Conservation (phyloP, 176 grass and related monocot genomes). For the Oryza meridionalis region DNA sequence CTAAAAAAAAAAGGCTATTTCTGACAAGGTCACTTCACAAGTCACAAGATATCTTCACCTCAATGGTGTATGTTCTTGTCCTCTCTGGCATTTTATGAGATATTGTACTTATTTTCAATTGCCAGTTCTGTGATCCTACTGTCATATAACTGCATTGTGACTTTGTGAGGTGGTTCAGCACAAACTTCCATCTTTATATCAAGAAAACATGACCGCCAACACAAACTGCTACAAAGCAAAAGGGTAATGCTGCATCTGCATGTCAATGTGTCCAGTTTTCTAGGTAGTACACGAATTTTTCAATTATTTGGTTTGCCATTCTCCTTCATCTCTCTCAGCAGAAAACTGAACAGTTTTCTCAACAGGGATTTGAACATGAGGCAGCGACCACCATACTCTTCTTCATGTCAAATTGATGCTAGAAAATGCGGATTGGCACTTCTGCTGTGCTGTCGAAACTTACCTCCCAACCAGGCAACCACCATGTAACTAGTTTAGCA, state of each 20-base stretch:
- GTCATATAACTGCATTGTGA: not conserved
- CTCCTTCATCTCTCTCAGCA: not conserved
- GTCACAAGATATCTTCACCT: not conserved
- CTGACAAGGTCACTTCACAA: not conserved
- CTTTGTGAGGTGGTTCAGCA: not conserved
- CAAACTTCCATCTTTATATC: not conserved
- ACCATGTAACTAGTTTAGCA: not conserved
- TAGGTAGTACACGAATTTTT: not conserved
- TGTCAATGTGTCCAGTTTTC: not conserved
- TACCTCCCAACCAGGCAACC: not conserved
- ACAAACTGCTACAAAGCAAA: not conserved
- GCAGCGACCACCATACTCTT: not conserved
- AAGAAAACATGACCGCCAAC: not conserved
- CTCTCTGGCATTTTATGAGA: not conserved
- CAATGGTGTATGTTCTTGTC: not conserved
- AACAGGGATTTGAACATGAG: not conserved
- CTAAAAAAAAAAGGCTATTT: not conserved
- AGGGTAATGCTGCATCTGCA: not conserved
- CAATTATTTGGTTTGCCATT: not conserved
- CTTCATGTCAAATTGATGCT: not conserved
- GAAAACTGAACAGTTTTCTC: too few species aligned
- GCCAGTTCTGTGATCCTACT: not conserved
- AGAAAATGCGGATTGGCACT: not conserved
- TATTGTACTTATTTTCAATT: not conserved
- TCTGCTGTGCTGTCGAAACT: constrained; percentile 24